phyloP scores from a whole-genome alignment of 208 protist genomes.

The Leptomonas seymouri region DNA sequence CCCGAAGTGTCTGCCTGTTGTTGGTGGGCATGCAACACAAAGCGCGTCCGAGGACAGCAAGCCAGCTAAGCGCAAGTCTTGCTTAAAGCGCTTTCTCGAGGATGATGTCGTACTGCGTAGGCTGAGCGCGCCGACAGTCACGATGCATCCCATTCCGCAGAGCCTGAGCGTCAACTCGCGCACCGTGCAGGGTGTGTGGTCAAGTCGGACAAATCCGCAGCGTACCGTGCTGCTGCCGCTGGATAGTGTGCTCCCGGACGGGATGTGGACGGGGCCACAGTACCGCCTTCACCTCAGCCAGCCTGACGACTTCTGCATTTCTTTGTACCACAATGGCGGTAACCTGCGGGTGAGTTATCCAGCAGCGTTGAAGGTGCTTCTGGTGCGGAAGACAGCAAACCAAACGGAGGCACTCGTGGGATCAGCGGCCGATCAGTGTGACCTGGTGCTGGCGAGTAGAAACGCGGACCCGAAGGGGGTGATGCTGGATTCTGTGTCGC shows the following conservation, averaged over 20 bases:
- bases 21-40: not conserved
- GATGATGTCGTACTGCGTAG: slow-evolving; percentile 8
- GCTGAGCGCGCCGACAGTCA: not conserved
- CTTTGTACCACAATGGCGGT: not conserved
- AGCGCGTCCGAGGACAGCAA: not conserved
- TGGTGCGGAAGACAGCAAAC: slow-evolving; percentile 1
- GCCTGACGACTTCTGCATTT: slow-evolving; percentile 44
- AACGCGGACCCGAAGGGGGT: slow-evolving; percentile 51
- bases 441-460: slow-evolving; percentile 45
- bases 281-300: slow-evolving; percentile 50
- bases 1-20: not conserved
- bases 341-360: too few relatives aligned
- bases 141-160: slow-evolving; percentile 27
- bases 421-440: slow-evolving; percentile 28
- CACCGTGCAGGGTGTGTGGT: slow-evolving; percentile 19
- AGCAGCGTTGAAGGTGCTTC: slow-evolving; percentile 16
- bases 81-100: slow-evolving; percentile 4
- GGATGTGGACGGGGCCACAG: slow-evolving; percentile 33
- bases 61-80: not conserved
- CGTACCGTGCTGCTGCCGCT: not conserved
- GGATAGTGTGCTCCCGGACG: slow-evolving; percentile 1
- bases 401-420: slow-evolving; percentile 2
- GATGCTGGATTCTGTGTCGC: slow-evolving; percentile 57
- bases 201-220: not conserved
- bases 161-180: slow-evolving; percentile 8